Base-by-base conservation (phyloP, 306 rosid species). In the Quercus mongolica region DNA sequence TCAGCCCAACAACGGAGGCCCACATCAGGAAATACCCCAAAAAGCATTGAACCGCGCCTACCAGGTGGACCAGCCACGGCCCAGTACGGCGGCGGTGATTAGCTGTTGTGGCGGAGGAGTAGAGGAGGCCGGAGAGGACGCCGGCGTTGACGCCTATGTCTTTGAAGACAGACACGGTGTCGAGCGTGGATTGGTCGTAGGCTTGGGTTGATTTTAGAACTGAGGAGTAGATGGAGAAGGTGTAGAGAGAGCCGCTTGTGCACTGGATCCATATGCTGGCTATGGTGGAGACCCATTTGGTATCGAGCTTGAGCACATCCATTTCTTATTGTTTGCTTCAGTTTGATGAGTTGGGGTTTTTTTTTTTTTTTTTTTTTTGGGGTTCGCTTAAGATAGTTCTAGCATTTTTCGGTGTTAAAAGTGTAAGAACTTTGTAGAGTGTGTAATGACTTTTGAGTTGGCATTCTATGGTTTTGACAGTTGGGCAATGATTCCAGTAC, bases 131-230 rank as follows among this genome's bases (percentile, higher is more conserved):
- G 26, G 99, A 82, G 65, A 95, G 85, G 69, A 90, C 44, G 52
- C 99, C 99, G 54, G 87, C 90, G 87, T 90, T 92, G 54, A 90
- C 96, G 1, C 98, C 99, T 65, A 95, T 84, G 84, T 95, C 98
- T 20, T 95, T 92, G 94, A 95, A 95, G 69, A 95, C 97, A 18
- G 98, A 92, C 20, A 95, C 96, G 49, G 96, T 89, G 81, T 93
- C 97, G 77, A 95, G 95, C 5, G 99, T 90, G 65, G 96, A 91
- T 78, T 95, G 98, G 31, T 91, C 91, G 82, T 95, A 95, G 71
- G 85, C 84, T 33, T 92, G 98, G 12, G 86, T 62, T 17, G 98
- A 87, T 73, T 95, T 95, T 78, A 95, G 94, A 0, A 81, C 79
- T 0, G 96, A 64, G 52, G 99, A 92, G 83, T 95, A 92, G 84